Evolutionary conservation across 2,329 filamentous ascomycete genomes (phyloP).

Genomic region (Helotiales sp.): DNA sequence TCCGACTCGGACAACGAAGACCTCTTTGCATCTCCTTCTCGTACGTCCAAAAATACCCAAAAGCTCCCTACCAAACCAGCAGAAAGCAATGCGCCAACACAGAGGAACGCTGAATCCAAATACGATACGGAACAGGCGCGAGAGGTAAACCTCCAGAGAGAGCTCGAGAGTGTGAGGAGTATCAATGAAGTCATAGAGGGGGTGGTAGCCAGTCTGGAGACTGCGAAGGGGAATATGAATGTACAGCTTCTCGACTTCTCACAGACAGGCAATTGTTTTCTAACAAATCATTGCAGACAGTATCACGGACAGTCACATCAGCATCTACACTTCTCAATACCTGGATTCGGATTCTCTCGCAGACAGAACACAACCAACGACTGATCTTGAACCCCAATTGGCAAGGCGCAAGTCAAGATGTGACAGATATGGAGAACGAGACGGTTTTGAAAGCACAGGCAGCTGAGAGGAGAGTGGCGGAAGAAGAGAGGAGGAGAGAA

Average conservation of each 20-base stretch:
- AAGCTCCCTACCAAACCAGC: slow-evolving; percentile 27
- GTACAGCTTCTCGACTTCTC: slow-evolving; percentile 49
- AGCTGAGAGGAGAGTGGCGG: slow-evolving; percentile 74
- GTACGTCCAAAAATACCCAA: slow-evolving; percentile 40
- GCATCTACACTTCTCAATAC: slow-evolving; percentile 90
- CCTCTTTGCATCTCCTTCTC: slow-evolving; percentile 61
- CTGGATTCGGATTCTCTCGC: slow-evolving; percentile 93
- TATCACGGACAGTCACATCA: slow-evolving; percentile 82
- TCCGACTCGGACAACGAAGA: slow-evolving; percentile 61
- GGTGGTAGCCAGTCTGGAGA: slow-evolving; percentile 72
- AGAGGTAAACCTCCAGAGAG: slow-evolving; percentile 75
- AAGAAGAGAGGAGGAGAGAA: slow-evolving; percentile 79
- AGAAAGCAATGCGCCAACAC: slow-evolving; percentile 35
- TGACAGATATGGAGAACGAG: slow-evolving; percentile 86
- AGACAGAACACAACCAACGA: slow-evolving; percentile 96
- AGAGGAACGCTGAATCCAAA: slow-evolving; percentile 52
- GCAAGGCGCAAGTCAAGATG: slow-evolving; percentile 86
- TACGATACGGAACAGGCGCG: slow-evolving; percentile 71
- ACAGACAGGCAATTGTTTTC: neutral
- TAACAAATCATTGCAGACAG: slow-evolving; percentile 61
- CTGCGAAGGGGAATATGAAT: slow-evolving; percentile 78
- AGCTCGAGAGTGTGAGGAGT: slow-evolving; percentile 81
- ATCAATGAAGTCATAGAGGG: slow-evolving; percentile 89
- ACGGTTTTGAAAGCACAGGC: slow-evolving; percentile 74
- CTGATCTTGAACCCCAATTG: slow-evolving; percentile 86